These are phyloP conservation scores for Colletotrichum sublineola DNA, from an alignment of 2,329 filamentous ascomycete genomes.

Conservation along the genomic window DNA sequence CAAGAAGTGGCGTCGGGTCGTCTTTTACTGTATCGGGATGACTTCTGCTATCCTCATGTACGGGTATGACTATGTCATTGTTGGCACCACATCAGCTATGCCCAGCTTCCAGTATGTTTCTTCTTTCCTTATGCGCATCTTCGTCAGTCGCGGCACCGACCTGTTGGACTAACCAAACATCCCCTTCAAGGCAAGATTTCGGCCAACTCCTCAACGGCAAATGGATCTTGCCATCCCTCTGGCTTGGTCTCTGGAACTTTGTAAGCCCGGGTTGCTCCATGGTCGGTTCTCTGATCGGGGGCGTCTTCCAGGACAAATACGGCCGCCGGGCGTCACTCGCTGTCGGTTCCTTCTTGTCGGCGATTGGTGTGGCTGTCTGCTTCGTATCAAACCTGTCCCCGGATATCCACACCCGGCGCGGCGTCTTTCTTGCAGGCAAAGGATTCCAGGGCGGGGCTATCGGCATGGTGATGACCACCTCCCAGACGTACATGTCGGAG, in stretches of 20 bases:
- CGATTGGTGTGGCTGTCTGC: slow-evolving; percentile 52
- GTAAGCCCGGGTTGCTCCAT: slow-evolving; percentile 55
- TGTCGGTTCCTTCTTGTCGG: slow-evolving; percentile 53
- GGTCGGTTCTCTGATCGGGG: slow-evolving; percentile 54
- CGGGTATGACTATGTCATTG: slow-evolving; percentile 49
- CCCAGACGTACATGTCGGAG: slow-evolving; percentile 64
- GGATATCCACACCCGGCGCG: slow-evolving; percentile 48
- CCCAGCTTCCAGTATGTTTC: slow-evolving; percentile 47
- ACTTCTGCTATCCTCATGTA: slow-evolving; percentile 47
- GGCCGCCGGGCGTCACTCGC: slow-evolving; percentile 55
- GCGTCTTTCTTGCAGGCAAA: slow-evolving; percentile 60
- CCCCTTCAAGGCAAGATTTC: slow-evolving; percentile 48
- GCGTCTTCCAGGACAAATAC: slow-evolving; percentile 55
- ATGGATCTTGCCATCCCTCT: slow-evolving; percentile 57
- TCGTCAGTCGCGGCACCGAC: not conserved
- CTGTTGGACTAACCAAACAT: slow-evolving; percentile 4
- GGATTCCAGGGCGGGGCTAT: slow-evolving; percentile 60
- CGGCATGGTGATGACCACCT: slow-evolving; percentile 58
- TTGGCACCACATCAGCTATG: slow-evolving; percentile 51
- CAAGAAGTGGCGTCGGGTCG: slow-evolving; percentile 46
- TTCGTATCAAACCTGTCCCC: slow-evolving; percentile 45
- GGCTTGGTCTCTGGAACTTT: slow-evolving; percentile 60
- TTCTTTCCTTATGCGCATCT: not conserved
- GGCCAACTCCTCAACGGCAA: slow-evolving; percentile 49
- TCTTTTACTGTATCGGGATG: slow-evolving; percentile 47